Conservation (phyloP, 768 basidiomycete genomes). For the Lentinula guzmanii region DNA sequence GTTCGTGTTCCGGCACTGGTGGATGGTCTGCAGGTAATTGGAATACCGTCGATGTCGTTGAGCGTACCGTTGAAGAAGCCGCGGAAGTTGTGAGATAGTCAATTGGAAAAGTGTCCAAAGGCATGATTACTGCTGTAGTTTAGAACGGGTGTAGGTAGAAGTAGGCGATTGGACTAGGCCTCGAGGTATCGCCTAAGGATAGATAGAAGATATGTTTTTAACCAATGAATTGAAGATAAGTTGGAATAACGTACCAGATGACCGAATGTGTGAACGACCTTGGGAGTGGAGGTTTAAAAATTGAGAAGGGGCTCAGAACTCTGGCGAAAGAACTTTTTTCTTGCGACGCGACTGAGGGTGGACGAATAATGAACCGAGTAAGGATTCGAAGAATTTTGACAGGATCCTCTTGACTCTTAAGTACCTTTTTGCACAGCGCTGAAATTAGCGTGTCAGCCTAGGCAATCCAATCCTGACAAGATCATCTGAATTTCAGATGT, state of each 20-base stretch:
- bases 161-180: not conserved
- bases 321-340: not conserved
- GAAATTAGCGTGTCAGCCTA: not conserved
- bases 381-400: no score
- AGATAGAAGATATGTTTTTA: not conserved
- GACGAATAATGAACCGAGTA: not conserved
- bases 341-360: not conserved
- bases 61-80: not conserved
- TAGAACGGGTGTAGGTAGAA: not conserved
- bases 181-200: not conserved
- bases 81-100: not conserved
- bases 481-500: not conserved
- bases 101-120: not conserved
- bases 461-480: not conserved
- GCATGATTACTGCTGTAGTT: not conserved
- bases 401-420: no score
- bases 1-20: not conserved
- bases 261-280: not conserved
- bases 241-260: not conserved
- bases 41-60: not conserved
- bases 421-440: not conserved
- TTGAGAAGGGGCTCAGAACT: not conserved
- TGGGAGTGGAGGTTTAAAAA: not conserved
- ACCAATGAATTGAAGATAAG: not conserved
- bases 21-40: constrained; percentile 6